These are phyloP conservation scores for Penicillium parvum DNA, from an alignment of 495 filamentous ascomycete genomes.

Conservation along the genomic window DNA sequence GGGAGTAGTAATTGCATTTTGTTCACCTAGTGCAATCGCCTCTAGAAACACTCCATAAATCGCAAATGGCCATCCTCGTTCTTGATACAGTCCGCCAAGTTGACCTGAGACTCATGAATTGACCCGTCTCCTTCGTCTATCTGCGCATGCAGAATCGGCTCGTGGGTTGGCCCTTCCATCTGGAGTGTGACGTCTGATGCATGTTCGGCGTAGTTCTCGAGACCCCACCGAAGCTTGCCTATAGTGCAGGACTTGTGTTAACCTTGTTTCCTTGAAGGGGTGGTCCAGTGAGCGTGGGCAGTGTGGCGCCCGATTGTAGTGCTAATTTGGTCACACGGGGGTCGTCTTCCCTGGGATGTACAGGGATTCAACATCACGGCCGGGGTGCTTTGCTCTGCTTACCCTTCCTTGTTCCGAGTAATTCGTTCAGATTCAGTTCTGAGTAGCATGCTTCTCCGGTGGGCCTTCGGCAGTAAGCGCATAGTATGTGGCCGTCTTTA, in stretches of 20 bases:
- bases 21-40: too few species aligned
- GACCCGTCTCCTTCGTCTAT: constrained; percentile 13
- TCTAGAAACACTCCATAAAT: constrained; percentile 28
- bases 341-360: too few species aligned
- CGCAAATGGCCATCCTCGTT: constrained; percentile 24
- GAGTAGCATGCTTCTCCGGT: constrained; percentile 20
- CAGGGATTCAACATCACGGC: too few species aligned
- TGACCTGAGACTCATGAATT: constrained; percentile 8
- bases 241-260: background rate
- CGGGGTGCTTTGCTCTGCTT: too few species aligned
- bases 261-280: background rate
- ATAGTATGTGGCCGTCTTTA: constrained; percentile 19
- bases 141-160: constrained; percentile 19
- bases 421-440: constrained; percentile 20
- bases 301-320: too few species aligned
- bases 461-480: constrained; percentile 19
- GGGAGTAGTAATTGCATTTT: too few species aligned
- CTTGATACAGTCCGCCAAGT: constrained; percentile 25
- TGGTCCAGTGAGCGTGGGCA: too few species aligned
- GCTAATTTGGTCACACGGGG: too few species aligned
- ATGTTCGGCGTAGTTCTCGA: constrained; percentile 9
- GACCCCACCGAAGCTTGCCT: constrained; percentile 25
- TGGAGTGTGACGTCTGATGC: constrained; percentile 14
- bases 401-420: constrained; percentile 21
- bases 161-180: constrained; percentile 15